phyloP scores from a whole-genome alignment of 495 filamentous ascomycete genomes.

The Penicillium angulare region DNA sequence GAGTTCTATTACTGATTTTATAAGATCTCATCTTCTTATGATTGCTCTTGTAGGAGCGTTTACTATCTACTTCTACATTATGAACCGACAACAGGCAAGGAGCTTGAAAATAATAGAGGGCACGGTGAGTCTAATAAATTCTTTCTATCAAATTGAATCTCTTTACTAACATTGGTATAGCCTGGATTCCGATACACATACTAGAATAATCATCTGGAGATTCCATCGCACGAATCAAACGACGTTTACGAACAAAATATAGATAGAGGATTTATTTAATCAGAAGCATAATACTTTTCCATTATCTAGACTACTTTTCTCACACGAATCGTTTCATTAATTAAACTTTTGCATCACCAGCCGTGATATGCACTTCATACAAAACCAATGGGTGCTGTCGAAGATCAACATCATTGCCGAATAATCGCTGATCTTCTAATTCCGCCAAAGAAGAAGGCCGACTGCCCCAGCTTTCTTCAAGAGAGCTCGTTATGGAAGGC shows the following conservation, averaged over 20 bases:
- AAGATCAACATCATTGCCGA: neutral
- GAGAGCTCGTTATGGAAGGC: neutral
- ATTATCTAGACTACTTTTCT: too few relatives aligned
- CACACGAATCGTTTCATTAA: neutral
- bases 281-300: too few relatives aligned
- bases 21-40: conserved; percentile 62
- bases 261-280: too few relatives aligned
- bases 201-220: too few relatives aligned
- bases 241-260: neutral
- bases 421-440: too few relatives aligned
- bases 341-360: conserved; percentile 3
- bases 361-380: conserved; percentile 3
- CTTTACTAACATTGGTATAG: conserved; percentile 9
- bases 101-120: conserved; percentile 54
- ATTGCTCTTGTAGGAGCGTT: conserved; percentile 60
- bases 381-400: neutral
- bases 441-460: conserved; percentile 10
- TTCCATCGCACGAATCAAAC: too few relatives aligned
- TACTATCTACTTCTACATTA: conserved; percentile 58
- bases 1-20: neutral
- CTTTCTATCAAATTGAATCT: neutral
- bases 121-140: conserved; percentile 34
- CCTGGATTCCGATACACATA: conserved; percentile 53
- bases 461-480: conserved; percentile 5
- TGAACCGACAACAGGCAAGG: conserved; percentile 51